Percentiles rank a stretch among this genome's conserved stretches.
Conservation (phyloP, 495 filamentous ascomycete species). For the Zalerion maritima region DNA sequence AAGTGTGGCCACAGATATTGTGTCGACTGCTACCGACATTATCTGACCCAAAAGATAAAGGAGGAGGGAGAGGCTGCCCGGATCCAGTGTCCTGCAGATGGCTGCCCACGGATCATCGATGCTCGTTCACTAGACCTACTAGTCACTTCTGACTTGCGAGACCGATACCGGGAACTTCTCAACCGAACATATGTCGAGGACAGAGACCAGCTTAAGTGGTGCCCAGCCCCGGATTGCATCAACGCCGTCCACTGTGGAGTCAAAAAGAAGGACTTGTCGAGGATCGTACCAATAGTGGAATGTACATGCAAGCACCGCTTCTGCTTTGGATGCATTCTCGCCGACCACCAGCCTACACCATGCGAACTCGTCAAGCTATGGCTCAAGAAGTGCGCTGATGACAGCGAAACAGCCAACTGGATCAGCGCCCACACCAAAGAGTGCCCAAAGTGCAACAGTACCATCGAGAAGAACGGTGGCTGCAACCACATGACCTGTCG, state of each 20-base stretch:
- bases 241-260: constrained; percentile 82
- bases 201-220: constrained; percentile 89
- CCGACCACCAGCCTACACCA: constrained; percentile 86
- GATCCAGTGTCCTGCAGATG: constrained; percentile 82
- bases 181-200: constrained; percentile 95
- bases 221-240: constrained; percentile 86
- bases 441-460: constrained; percentile 87
- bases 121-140: constrained; percentile 74
- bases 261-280: constrained; percentile 68
- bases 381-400: constrained; percentile 97
- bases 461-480: constrained; percentile 97
- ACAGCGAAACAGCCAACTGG: constrained; percentile 98
- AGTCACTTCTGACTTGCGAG: constrained; percentile 56
- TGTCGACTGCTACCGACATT: constrained; percentile 81
- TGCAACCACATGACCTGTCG: constrained; percentile 99
- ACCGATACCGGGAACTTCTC: constrained; percentile 71
- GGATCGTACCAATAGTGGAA: constrained; percentile 75
- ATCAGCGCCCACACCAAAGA: constrained; percentile 98
- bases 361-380: constrained; percentile 88
- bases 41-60: constrained; percentile 79
- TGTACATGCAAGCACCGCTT: constrained; percentile 76
- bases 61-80: constrained; percentile 89
- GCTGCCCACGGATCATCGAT: constrained; percentile 82
- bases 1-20: constrained; percentile 95
- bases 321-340: constrained; percentile 90